These are phyloP conservation scores for Actinidia arguta DNA, from an alignment of 179 eudicot species.

Conservation along the genomic window DNA sequence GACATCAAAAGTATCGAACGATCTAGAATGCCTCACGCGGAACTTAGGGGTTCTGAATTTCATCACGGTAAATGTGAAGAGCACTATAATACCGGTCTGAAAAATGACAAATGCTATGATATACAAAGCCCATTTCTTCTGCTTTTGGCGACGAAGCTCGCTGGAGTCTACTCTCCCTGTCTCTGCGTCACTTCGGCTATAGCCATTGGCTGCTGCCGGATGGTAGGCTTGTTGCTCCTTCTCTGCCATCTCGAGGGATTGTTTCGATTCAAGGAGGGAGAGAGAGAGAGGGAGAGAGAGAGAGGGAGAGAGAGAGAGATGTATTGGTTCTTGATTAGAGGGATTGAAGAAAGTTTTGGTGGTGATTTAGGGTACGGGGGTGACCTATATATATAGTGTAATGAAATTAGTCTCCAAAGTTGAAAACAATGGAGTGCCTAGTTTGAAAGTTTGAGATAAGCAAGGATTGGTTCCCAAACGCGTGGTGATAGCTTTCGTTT, in stretches of 20 bases:
- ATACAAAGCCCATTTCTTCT: slow-evolving; percentile 10
- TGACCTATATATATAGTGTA: too few relatives aligned
- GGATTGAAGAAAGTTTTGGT: too few relatives aligned
- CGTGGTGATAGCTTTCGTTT: too few relatives aligned
- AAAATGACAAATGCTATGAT: slow-evolving; percentile 11
- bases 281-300: background rate
- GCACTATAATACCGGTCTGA: slow-evolving; percentile 15
- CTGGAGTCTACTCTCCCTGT: background rate
- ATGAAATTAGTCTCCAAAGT: too few relatives aligned
- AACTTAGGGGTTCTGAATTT: slow-evolving; percentile 34
- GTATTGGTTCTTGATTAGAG: too few relatives aligned
- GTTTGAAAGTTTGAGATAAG: too few relatives aligned
- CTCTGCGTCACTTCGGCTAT: background rate
- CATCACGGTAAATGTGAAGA: slow-evolving; percentile 28
- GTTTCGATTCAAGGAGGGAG: background rate
- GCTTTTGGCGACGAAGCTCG: background rate
- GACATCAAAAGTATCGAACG: background rate
- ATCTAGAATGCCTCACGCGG: slow-evolving; percentile 22
- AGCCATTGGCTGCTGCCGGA: background rate
- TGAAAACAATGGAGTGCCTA: too few relatives aligned
- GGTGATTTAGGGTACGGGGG: too few relatives aligned
- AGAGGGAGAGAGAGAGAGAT: background rate
- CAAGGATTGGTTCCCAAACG: too few relatives aligned
- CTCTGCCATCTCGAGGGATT: background rate
- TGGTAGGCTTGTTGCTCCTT: too few relatives aligned